Evolutionary conservation across 352 stramenopile species (phyloP).

Genomic region (Pythium pectinolyticum): DNA sequence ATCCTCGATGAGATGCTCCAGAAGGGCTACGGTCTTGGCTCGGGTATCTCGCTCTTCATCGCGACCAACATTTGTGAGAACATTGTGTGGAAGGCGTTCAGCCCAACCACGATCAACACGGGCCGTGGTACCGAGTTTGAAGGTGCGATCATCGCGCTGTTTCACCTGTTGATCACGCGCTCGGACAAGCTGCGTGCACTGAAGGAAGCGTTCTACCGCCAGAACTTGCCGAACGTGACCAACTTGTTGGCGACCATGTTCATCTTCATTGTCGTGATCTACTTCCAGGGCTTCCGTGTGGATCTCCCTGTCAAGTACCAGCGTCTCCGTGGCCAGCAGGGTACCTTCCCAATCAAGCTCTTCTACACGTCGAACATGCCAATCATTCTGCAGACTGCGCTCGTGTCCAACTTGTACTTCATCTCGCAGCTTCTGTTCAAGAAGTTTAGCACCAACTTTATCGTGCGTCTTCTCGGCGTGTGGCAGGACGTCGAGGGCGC

Average conservation of each 20-base stretch:
- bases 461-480: constrained; percentile 97
- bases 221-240: constrained; percentile 99
- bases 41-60: constrained; percentile 99
- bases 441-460: constrained; percentile 97
- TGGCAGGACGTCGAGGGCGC: constrained; percentile 97
- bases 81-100: constrained; percentile 99
- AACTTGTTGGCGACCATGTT: constrained; percentile 99
- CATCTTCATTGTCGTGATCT: constrained; percentile 99
- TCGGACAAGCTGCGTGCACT: constrained; percentile 98
- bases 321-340: constrained; percentile 98
- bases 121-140: constrained; percentile 99
- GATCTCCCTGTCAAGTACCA: constrained; percentile 97
- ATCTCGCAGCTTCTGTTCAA: constrained; percentile 99
- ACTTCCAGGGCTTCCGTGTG: constrained; percentile 98
- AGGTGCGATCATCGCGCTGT: constrained; percentile 98
- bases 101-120: constrained; percentile 99
- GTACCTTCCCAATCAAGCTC: constrained; percentile 99
- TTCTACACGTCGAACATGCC: constrained; percentile 99
- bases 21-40: constrained; percentile 99
- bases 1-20: constrained; percentile 99
- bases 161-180: constrained; percentile 98
- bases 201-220: constrained; percentile 98
- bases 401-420: constrained; percentile 99
- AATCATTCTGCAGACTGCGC: constrained; percentile 98
- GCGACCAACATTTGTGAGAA: constrained; percentile 99